Base-by-base conservation (phyloP, 352 stramenopile species). In the Phytopythium helicoides region DNA sequence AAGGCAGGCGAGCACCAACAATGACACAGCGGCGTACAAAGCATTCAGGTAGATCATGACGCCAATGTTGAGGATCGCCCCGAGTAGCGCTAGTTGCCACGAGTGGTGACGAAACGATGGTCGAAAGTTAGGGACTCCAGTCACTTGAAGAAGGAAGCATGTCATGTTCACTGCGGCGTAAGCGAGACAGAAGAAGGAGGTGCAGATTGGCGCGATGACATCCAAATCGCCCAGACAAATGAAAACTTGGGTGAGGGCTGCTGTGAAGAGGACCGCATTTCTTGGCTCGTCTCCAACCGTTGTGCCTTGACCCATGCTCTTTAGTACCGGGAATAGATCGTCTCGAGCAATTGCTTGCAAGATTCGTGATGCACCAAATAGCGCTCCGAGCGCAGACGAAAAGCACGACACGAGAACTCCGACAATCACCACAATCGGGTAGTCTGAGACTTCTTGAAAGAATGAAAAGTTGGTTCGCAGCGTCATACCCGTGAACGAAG, bases 21-120 rank as follows among this genome's bases (percentile, higher is more conserved):
- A 59, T 23, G 76, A 82, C 8, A 85, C 54, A 10, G 71, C 70
- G 3, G 76, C 68, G 25, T 89, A 86, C 21, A 81, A 36, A 0
- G 79, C 75, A 42, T 92, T 83, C 25, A 92, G 58, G 47, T 86
- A 84, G 44, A 92, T 82, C 69, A 94, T 87, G n/a, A 90, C 70
- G 25, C 62, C 68, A 11, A 90, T 48, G 50, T 87, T 89, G 14
- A 90, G 49, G 10, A 71, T 61, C 3, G 75, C 70, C 7, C 83
- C 83, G 3, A 71, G 21, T 2, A 93, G 58, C 33, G 78, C 81
- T 10, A 89, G 55, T 11, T 86, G 66, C 79, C 81, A 89, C 36
- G 75, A 75, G 46, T 86, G 80, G 54, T 80, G 81, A 15, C 68
- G 66, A 47, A 94, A 94, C 22, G 72, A 81, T 18, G 83, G 83